phyloP scores from a whole-genome alignment of 805 yeast species.

The Yarrowia osloensis region DNA sequence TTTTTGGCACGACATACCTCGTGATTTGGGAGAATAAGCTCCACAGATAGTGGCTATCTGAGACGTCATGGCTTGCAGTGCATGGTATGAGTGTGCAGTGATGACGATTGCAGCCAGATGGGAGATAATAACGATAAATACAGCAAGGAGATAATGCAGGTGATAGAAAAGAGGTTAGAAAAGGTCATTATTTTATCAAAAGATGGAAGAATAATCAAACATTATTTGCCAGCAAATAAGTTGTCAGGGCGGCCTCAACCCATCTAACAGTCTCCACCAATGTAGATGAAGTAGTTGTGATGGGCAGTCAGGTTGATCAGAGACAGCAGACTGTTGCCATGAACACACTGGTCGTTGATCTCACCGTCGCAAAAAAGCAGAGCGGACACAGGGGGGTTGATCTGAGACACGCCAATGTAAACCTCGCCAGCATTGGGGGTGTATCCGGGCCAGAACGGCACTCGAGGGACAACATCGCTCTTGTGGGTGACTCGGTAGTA shows the following conservation, averaged over 20 bases:
- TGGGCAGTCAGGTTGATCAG: conserved; percentile 7
- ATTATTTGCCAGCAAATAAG: not conserved
- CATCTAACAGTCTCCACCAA: not conserved
- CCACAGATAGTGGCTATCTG: conserved; percentile 6
- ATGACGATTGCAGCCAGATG: not conserved
- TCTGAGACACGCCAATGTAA: not conserved
- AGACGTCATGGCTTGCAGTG: not conserved
- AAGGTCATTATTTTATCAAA: not conserved
- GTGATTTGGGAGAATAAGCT: not conserved
- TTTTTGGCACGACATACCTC: not conserved
- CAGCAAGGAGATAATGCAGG: not conserved
- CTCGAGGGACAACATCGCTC: conserved; percentile 32
- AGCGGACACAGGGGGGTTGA: not conserved
- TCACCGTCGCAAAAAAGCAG: conserved; percentile 24
- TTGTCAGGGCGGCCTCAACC: too few relatives aligned
- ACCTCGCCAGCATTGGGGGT: conserved; percentile 1
- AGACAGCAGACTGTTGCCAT: conserved; percentile 13
- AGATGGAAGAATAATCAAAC: not conserved
- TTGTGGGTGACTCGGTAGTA: conserved; percentile 32
- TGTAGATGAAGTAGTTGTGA: not conserved
- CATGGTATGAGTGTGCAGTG: not conserved
- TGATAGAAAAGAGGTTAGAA: too few relatives aligned
- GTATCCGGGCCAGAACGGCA: conserved; percentile 31
- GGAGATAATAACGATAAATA: not conserved
- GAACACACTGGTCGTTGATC: conserved; percentile 31